Evolutionary conservation across 768 basidiomycete species (phyloP).

Genomic region (Kwoniella heveanensis): DNA sequence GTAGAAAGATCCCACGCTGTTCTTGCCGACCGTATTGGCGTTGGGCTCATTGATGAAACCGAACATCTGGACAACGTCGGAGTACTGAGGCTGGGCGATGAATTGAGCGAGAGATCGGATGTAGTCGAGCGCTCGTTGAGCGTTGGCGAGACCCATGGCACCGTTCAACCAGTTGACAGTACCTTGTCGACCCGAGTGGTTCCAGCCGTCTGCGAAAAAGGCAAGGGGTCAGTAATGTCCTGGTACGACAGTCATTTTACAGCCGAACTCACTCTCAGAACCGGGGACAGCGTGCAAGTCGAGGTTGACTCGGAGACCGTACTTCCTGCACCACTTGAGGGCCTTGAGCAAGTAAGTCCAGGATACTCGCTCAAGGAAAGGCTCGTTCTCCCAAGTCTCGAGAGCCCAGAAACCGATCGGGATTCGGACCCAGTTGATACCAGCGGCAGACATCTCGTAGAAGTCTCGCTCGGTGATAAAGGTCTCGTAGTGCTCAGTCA

Average conservation of each 20-base stretch:
- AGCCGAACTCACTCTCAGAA: conserved; percentile 31
- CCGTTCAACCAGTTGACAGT: conserved; percentile 53
- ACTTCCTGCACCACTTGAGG: conserved; percentile 93
- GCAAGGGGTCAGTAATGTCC: not conserved
- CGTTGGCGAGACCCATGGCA: conserved; percentile 95
- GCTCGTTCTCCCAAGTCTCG: conserved; percentile 74
- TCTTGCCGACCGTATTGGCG: conserved; percentile 41
- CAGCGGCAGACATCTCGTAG: conserved; percentile 87
- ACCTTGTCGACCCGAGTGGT: conserved; percentile 82
- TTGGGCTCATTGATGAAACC: conserved; percentile 57
- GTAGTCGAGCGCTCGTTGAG: conserved; percentile 84
- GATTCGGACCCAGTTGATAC: conserved; percentile 90
- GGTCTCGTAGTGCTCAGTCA: conserved; percentile 74
- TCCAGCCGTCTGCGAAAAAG: conserved; percentile 75
- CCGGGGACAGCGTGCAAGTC: conserved; percentile 71
- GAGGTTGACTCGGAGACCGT: conserved; percentile 91
- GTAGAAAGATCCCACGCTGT: conserved; percentile 56
- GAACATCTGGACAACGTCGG: conserved; percentile 50
- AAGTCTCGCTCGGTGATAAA: conserved; percentile 82
- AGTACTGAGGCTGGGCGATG: conserved; percentile 60
- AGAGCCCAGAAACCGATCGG: conserved; percentile 91
- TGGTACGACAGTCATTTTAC: too few relatives aligned
- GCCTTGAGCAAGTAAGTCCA: conserved; percentile 96
- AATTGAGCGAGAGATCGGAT: conserved; percentile 91
- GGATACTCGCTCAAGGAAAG: conserved; percentile 76